These are phyloP conservation scores for Phytophthora pluvialis DNA, from an alignment of 352 stramenopile genomes.

Conservation along the genomic window DNA sequence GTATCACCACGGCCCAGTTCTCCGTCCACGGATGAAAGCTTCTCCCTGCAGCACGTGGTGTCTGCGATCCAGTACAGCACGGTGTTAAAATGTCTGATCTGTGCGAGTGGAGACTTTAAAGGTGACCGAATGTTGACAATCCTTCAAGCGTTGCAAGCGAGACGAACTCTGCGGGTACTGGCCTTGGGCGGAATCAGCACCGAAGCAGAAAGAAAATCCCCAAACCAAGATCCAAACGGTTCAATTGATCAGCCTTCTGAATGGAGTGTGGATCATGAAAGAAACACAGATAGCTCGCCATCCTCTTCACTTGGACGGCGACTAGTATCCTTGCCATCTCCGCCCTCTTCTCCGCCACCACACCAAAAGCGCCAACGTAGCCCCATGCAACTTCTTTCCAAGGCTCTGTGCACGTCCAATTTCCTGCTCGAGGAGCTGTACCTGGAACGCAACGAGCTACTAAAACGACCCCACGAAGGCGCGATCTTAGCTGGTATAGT, in stretches of 20 bases:
- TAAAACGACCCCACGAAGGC: conserved; percentile 36
- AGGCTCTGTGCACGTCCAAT: conserved; percentile 53
- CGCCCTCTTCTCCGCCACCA: conserved; percentile 14
- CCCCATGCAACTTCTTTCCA: conserved; percentile 43
- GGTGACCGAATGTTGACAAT: conserved; percentile 36
- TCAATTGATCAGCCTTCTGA: background rate
- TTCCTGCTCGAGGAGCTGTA: conserved; percentile 72
- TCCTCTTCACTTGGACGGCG: background rate
- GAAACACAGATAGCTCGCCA: background rate
- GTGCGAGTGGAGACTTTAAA: conserved; percentile 41
- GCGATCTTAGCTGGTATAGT: conserved; percentile 47
- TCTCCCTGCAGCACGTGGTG: conserved; percentile 44
- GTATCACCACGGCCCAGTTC: background rate
- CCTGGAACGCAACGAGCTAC: conserved; percentile 59
- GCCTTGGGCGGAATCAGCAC: conserved; percentile 48
- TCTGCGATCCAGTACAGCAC: conserved; percentile 57
- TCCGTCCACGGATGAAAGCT: conserved; percentile 21
- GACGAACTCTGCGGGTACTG: conserved; percentile 52
- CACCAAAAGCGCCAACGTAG: conserved; percentile 24
- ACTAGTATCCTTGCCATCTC: conserved; percentile 10
- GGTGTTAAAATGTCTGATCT: conserved; percentile 49
- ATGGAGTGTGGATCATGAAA: conserved; percentile 1
- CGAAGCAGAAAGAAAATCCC: background rate
- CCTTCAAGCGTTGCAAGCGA: conserved; percentile 46
- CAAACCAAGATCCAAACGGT: conserved; percentile 10